These are phyloP conservation scores for Dryas alaskensis DNA, from an alignment of 306 rosid species.

Conservation along the genomic window DNA sequence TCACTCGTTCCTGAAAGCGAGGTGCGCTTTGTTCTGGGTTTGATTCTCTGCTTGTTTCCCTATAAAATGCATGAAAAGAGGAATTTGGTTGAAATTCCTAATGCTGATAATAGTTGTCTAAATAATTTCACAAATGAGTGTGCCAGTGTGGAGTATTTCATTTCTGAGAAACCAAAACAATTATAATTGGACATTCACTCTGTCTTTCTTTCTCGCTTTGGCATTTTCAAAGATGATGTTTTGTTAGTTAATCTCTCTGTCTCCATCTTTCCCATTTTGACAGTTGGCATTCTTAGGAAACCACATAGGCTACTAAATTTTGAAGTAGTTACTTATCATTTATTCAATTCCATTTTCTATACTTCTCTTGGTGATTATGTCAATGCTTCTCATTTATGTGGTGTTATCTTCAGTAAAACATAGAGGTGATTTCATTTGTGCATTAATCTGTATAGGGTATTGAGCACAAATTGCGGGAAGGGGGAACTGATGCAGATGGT, in stretches of 20 bases:
- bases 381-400: background rate
- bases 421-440: constrained; percentile 23
- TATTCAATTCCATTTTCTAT: background rate
- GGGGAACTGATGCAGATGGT: constrained; percentile 51
- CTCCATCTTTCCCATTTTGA: background rate
- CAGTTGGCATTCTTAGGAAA: background rate
- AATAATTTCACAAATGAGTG: background rate
- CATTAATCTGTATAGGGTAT: constrained; percentile 43
- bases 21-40: constrained; percentile 46
- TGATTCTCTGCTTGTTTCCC: constrained; percentile 20
- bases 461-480: constrained; percentile 50
- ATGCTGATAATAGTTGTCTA: background rate
- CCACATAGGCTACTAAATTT: background rate
- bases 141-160: background rate
- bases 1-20: constrained; percentile 81
- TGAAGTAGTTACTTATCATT: background rate
- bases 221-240: background rate
- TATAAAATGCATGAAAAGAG: constrained; percentile 20
- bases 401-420: background rate
- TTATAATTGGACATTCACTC: background rate
- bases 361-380: background rate
- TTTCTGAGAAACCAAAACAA: background rate
- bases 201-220: constrained; percentile 4
- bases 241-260: background rate
- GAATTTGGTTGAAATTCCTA: constrained; percentile 14